A percentile compares a stretch with the other conserved stretches of the same genome.
These are phyloP conservation scores for Excoecaria cochinchinensis DNA, from an alignment of 345 rosid species.

Conservation along the genomic window DNA sequence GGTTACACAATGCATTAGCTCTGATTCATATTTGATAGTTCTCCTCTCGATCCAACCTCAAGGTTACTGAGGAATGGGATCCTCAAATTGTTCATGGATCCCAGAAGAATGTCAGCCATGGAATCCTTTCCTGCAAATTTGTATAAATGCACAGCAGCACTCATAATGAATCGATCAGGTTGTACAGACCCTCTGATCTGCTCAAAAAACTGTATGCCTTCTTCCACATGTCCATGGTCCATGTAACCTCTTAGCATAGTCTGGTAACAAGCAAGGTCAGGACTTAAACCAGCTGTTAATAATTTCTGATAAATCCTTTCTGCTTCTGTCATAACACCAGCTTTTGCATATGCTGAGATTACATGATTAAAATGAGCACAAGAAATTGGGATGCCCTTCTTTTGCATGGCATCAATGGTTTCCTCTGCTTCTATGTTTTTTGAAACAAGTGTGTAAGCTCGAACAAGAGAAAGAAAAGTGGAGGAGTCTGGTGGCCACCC, in stretches of 20 bases:
- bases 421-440: conserved; percentile 64
- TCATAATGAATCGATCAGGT: conserved; percentile 52
- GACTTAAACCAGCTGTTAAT: conserved; percentile 38
- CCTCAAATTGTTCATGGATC: conserved; percentile 30
- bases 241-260: conserved; percentile 63
- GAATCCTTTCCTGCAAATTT: conserved; percentile 42
- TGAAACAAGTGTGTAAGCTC: conserved; percentile 49
- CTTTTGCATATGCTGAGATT: conserved; percentile 51
- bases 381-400: conserved; percentile 45
- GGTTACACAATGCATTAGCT: neutral
- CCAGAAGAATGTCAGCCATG: conserved; percentile 35
- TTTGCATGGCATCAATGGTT: conserved; percentile 46
- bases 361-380: conserved; percentile 55
- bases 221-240: conserved; percentile 48
- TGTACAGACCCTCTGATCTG: conserved; percentile 39
- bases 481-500: conserved; percentile 49
- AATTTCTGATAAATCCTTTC: conserved; percentile 52
- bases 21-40: neutral
- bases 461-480: conserved; percentile 55
- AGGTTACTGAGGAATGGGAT: conserved; percentile 36
- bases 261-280: conserved; percentile 49
- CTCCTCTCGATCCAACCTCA: conserved; percentile 35
- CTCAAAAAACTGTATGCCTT: conserved; percentile 55
- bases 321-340: conserved; percentile 58
- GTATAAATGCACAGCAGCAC: conserved; percentile 59